These are phyloP conservation scores for Mycena vulgaris DNA, from an alignment of 768 basidiomycete genomes.

Conservation along the genomic window DNA sequence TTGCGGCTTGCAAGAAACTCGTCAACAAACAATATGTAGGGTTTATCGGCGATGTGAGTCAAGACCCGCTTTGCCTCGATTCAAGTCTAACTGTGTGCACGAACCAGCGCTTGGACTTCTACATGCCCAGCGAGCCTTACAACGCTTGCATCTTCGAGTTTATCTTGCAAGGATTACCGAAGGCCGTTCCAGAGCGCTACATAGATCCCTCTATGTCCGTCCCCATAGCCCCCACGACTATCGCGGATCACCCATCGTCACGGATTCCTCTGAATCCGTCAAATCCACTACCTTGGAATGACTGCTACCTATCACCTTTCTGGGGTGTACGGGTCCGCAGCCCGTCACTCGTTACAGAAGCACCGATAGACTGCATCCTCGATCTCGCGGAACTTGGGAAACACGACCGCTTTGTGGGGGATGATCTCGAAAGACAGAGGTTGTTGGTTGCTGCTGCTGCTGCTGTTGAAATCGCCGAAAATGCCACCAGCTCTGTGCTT, in stretches of 20 bases:
- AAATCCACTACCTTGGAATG: constrained; percentile 31
- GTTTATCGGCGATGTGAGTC: background rate
- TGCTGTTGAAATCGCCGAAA: no score
- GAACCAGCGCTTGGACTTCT: background rate
- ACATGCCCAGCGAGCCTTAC: background rate
- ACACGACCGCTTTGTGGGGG: background rate
- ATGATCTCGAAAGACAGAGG: background rate
- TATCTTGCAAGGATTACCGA: constrained; percentile 21
- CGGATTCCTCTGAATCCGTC: constrained; percentile 18
- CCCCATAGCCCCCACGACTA: constrained; percentile 25
- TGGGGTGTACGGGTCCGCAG: background rate
- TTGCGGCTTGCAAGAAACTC: constrained; percentile 3
- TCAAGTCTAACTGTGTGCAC: background rate
- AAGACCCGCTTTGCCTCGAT: no score
- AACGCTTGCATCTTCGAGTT: background rate
- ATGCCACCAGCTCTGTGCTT: no score
- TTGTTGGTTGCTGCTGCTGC: no score
- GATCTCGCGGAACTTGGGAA: background rate
- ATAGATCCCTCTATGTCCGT: constrained; percentile 29
- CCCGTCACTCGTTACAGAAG: background rate
- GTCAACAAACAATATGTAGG: constrained; percentile 2
- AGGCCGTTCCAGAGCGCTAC: background rate
- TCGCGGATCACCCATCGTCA: constrained; percentile 16
- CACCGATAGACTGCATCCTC: background rate
- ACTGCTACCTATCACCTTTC: constrained; percentile 27